Percentiles rank a stretch among this genome's conserved stretches.
These are phyloP conservation scores for Gautieria morchelliformis DNA, from an alignment of 768 basidiomycete genomes.

Conservation along the genomic window DNA sequence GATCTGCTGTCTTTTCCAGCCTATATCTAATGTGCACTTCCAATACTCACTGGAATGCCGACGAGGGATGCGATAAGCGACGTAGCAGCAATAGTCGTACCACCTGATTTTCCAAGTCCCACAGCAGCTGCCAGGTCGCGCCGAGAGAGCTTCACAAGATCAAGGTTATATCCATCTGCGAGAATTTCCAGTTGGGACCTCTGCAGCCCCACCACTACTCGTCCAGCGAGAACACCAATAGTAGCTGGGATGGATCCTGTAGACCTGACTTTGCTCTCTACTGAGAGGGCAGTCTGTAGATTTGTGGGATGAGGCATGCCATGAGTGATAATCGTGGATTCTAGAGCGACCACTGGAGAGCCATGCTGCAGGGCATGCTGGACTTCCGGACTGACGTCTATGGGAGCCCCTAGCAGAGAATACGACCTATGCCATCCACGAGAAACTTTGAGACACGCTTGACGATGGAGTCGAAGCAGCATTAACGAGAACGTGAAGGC, in stretches of 20 bases:
- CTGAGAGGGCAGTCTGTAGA: slow-evolving; percentile 53
- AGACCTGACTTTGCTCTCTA: slow-evolving; percentile 66
- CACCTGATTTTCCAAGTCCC: slow-evolving; percentile 60
- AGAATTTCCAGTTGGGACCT: slow-evolving; percentile 56
- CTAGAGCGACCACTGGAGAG: slow-evolving; percentile 78
- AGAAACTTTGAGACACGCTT: neutral
- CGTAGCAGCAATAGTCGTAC: slow-evolving; percentile 40
- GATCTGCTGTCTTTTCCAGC: slow-evolving; percentile 34
- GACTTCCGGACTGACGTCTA: slow-evolving; percentile 80
- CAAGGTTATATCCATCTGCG: slow-evolving; percentile 39
- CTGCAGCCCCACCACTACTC: slow-evolving; percentile 78
- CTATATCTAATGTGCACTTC: slow-evolving; percentile 9
- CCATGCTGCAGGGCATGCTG: slow-evolving; percentile 60
- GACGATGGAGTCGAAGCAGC: neutral
- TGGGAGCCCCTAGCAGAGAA: slow-evolving; percentile 12
- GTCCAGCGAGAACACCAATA: slow-evolving; percentile 74
- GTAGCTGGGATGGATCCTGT: slow-evolving; percentile 84
- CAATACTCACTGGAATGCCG: neutral
- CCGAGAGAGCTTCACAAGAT: slow-evolving; percentile 57
- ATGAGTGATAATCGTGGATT: slow-evolving; percentile 88
- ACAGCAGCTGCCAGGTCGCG: slow-evolving; percentile 76
- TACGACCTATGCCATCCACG: neutral
- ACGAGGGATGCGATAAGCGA: slow-evolving; percentile 24
- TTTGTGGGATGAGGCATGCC: slow-evolving; percentile 82
- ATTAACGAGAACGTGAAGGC: neutral